Evolutionary conservation across 2,329 filamentous ascomycete species (phyloP), one percentile per base, ranked within the genome.

Genomic region (Zymoseptoria ardabiliae): DNA sequence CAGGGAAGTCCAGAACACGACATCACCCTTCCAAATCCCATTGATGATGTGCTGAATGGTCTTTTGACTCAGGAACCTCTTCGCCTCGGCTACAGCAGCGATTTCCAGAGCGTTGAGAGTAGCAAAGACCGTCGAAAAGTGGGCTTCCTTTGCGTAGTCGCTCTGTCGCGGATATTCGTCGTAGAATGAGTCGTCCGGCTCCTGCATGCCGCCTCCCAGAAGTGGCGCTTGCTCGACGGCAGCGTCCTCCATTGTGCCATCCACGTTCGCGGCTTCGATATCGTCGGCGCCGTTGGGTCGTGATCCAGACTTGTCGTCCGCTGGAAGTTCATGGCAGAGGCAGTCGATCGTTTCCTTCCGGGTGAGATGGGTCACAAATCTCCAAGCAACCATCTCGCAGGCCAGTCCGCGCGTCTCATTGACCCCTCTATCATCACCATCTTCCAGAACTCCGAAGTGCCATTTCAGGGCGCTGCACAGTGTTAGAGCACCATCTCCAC

Each of bases 81-180:
- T 96, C 28, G 90, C 89, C 60, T 89, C 82, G 11, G 87, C 87
- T 20, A 95, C 85, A 52, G 88, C 86, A 23, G 90, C 91, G 68
- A 96, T 92, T 71, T 96, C 91, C 17, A 97, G 80, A 1, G 90
- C 91, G 71, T 94, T 96, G 53, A 96, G 79, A 19, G 87, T 86
- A 41, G 85, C 85, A 71, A 96, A 96, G 0, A 86, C 83, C 0
- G 84, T 81, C 0, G 87, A 88, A 45, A 70, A 69, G 21, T 63
- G 56, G 41, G 63, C 58, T 45, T 63, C 48, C 11, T 59, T 52
- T 19, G 61, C 59, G 30, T 64, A 61, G 4, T 59, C 56, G 4
- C 54, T 56, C 9, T 63, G 55, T 54, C 58, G 56, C 25, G 58
- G 63, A 25, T 61, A 53, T 23, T 69, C 66, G 20, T 68, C 68